A percentile compares a stretch with the other conserved stretches of the same genome.
These are phyloP conservation scores for Thielaviopsis punctulata DNA, from an alignment of 2,329 filamentous ascomycete species.

Conservation along the genomic window DNA sequence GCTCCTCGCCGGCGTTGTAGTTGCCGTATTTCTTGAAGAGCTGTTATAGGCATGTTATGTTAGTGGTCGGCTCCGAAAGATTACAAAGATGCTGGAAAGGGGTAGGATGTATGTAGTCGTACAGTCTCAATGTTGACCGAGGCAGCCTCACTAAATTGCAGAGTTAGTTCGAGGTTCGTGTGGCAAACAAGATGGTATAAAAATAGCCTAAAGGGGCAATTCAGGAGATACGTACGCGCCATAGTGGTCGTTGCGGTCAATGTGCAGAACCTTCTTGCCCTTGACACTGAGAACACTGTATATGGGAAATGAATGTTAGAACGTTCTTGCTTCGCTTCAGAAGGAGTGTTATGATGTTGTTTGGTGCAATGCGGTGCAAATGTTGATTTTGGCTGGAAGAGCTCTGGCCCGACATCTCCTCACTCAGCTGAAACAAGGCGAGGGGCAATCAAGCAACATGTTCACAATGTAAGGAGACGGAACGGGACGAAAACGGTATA, in stretches of 20 bases:
- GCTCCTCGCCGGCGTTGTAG: conserved; percentile 60
- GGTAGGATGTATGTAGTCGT: conserved; percentile 20
- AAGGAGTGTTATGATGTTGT: background rate
- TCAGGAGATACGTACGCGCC: conserved; percentile 54
- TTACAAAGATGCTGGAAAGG: background rate
- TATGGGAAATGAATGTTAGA: conserved; percentile 2
- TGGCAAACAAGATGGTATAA: too few species aligned
- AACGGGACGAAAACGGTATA: background rate
- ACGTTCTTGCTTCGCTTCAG: background rate
- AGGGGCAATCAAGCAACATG: background rate
- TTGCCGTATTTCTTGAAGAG: conserved; percentile 96
- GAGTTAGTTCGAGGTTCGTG: conserved; percentile 17
- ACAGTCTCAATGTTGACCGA: conserved; percentile 94
- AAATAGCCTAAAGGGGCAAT: conserved; percentile 9
- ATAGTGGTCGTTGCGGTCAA: conserved; percentile 96
- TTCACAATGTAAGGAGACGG: background rate
- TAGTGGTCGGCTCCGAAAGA: background rate
- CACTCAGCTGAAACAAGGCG: background rate
- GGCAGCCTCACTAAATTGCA: conserved; percentile 53
- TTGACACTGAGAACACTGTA: conserved; percentile 85
- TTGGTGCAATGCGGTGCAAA: background rate
- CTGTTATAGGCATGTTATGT: conserved; percentile 25
- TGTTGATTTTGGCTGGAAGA: background rate
- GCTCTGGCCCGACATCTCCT: background rate
- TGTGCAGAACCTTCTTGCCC: conserved; percentile 97